phyloP scores from a whole-genome alignment of 495 filamentous ascomycete species.

The Podospora tetraspora region DNA sequence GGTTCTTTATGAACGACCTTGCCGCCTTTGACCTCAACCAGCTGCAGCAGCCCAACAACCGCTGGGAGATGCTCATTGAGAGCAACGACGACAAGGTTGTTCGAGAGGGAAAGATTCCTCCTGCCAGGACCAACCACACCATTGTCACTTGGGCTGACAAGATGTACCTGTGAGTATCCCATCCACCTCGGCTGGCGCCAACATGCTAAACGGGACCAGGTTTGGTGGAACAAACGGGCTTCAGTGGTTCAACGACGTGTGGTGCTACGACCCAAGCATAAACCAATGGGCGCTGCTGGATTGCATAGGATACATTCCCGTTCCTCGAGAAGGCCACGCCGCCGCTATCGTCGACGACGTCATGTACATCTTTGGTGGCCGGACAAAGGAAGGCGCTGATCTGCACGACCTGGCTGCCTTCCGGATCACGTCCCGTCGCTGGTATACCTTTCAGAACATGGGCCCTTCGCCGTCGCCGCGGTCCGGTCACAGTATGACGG shows the following conservation, averaged over 20 bases:
- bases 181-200: not conserved
- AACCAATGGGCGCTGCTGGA: constrained; percentile 84
- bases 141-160: constrained; percentile 89
- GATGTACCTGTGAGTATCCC: constrained; percentile 74
- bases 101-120: constrained; percentile 66
- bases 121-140: constrained; percentile 90
- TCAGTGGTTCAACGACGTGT: constrained; percentile 98
- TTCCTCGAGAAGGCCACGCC: constrained; percentile 89
- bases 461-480: constrained; percentile 88
- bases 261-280: constrained; percentile 80
- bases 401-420: constrained; percentile 94
- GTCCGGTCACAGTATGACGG: constrained; percentile 96
- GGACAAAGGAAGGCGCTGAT: constrained; percentile 85
- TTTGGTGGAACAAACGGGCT: constrained; percentile 96
- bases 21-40: constrained; percentile 94
- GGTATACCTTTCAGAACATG: constrained; percentile 99
- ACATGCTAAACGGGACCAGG: constrained; percentile 41
- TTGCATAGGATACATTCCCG: constrained; percentile 95
- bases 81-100: constrained; percentile 66
- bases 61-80: constrained; percentile 85
- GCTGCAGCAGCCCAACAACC: constrained; percentile 77
- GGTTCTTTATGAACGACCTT: constrained; percentile 97
- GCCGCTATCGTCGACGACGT: constrained; percentile 89
- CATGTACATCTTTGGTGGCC: constrained; percentile 99
- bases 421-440: constrained; percentile 80